Percentiles rank a stretch among this genome's conserved stretches.
phyloP scores from a whole-genome alignment of 179 eudicot species.

The Corrigiola litoralis region DNA sequence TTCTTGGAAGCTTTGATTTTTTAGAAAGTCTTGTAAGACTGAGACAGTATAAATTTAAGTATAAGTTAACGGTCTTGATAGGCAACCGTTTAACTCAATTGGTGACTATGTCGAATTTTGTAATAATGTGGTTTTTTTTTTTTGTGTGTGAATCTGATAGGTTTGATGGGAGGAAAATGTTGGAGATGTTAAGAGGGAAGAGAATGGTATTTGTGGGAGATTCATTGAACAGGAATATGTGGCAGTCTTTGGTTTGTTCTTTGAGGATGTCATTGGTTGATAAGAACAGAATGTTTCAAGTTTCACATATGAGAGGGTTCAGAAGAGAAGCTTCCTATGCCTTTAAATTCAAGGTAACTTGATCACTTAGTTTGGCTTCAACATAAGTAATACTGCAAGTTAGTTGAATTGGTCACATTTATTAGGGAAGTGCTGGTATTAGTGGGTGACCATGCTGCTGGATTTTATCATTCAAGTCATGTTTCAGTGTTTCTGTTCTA shows the following conservation, averaged over 20 bases:
- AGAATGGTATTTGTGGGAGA: slow-evolving; percentile 70
- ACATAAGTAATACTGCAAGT: neutral
- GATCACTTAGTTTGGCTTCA: neutral
- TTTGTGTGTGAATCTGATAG: slow-evolving; percentile 13
- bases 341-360: slow-evolving; percentile 38
- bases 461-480: neutral
- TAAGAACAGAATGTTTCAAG: slow-evolving; percentile 40
- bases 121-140: too few relatives aligned
- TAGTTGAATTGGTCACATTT: neutral
- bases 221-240: slow-evolving; percentile 64
- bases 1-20: slow-evolving; percentile 18
- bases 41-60: too few relatives aligned
- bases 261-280: slow-evolving; percentile 40
- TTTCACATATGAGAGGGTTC: slow-evolving; percentile 32
- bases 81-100: too few relatives aligned
- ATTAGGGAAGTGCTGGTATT: too few relatives aligned
- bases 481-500: neutral
- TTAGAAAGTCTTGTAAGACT: too few relatives aligned
- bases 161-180: slow-evolving; percentile 55
- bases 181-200: slow-evolving; percentile 55
- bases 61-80: too few relatives aligned
- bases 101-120: too few relatives aligned
- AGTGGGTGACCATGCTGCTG: neutral
- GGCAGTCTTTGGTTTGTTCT: slow-evolving; percentile 65
- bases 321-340: slow-evolving; percentile 44